A percentile compares a stretch with the other conserved stretches of the same genome.
phyloP scores from a whole-genome alignment of 495 filamentous ascomycete species.

The Penicillium dipodomyicola region DNA sequence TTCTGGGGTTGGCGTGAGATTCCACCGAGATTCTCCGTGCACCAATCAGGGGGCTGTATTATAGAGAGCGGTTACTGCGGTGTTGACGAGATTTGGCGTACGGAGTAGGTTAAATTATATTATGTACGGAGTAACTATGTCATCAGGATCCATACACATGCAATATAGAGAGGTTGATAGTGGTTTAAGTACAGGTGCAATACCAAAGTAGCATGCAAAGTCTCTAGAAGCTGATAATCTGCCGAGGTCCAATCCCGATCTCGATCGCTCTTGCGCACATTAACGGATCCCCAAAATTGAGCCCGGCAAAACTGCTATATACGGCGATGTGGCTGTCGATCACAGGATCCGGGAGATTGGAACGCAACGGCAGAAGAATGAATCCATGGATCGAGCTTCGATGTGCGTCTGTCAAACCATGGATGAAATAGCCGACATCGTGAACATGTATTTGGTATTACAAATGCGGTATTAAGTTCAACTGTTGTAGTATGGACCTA shows the following conservation, averaged over 20 bases:
- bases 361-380: slow-evolving; percentile 21
- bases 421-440: background rate
- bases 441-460: background rate
- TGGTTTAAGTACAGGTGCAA: background rate
- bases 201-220: background rate
- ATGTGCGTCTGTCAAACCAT: background rate
- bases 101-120: background rate
- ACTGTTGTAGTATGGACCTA: too few species aligned
- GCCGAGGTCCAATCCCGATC: background rate
- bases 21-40: slow-evolving; percentile 40
- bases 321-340: slow-evolving; percentile 24
- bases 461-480: too few species aligned
- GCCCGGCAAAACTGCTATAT: slow-evolving; percentile 12
- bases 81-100: background rate
- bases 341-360: slow-evolving; percentile 25
- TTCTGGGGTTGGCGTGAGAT: slow-evolving; percentile 1
- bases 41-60: slow-evolving; percentile 26
- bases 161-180: background rate
- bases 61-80: background rate
- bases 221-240: background rate
- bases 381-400: slow-evolving; percentile 8
- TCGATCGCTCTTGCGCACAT: background rate
- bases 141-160: too few species aligned
- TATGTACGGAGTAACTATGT: background rate
- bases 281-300: slow-evolving; percentile 9